Conservation (phyloP, 345 rosid species). For the Balakata baccata region DNA sequence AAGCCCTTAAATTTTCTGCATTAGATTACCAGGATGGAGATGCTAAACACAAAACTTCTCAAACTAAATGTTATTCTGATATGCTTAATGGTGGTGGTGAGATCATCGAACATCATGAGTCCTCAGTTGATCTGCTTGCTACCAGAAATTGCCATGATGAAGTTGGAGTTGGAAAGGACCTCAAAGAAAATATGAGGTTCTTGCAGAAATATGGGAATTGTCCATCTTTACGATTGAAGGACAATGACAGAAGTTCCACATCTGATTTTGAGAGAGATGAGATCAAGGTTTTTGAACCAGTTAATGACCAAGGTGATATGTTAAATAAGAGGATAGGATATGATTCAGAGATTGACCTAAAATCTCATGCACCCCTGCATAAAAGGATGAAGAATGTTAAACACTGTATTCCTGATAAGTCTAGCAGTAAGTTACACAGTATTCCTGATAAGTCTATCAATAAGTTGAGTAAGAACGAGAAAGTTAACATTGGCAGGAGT, state of each 20-base stretch:
- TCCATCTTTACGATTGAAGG: constrained; percentile 21
- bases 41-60: constrained; percentile 10
- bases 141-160: constrained; percentile 9
- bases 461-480: constrained; percentile 26
- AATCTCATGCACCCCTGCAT: constrained; percentile 5
- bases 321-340: constrained; percentile 23
- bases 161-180: constrained; percentile 19
- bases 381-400: constrained; percentile 18
- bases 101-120: constrained; percentile 11
- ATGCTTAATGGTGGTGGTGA: constrained; percentile 16
- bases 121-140: constrained; percentile 15
- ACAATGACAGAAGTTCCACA: constrained; percentile 20
- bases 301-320: constrained; percentile 18
- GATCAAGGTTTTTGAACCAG: constrained; percentile 23
- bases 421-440: constrained; percentile 6
- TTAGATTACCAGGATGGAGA: constrained; percentile 5
- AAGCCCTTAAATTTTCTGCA: constrained; percentile 16
- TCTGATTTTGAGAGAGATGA: constrained; percentile 22
- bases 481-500: constrained; percentile 17
- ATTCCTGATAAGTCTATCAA: constrained; percentile 19
- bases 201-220: constrained; percentile 18
- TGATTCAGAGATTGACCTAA: constrained; percentile 16
- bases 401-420: constrained; percentile 18
- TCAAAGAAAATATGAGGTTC: constrained; percentile 11
- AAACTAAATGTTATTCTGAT: constrained; percentile 23